phyloP scores from a whole-genome alignment of 106 monocot species.

The Agapanthus africanus region DNA sequence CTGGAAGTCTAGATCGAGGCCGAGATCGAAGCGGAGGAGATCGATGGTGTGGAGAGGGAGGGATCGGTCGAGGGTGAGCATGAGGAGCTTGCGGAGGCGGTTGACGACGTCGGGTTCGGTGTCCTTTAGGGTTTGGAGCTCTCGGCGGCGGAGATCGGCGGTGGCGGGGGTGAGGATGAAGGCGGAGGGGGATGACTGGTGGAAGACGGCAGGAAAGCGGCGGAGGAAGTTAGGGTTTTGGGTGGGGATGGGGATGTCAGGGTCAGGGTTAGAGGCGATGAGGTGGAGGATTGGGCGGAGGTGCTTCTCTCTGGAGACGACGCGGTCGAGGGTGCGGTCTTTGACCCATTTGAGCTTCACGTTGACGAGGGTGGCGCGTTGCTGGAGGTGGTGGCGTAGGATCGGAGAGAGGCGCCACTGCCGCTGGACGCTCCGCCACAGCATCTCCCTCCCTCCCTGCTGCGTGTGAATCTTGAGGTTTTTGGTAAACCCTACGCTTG shows the following conservation, averaged over 20 bases:
- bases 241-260: background rate
- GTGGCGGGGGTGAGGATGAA: constrained; percentile 46
- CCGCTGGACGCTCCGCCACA: background rate
- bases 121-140: constrained; percentile 16
- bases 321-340: constrained; percentile 56
- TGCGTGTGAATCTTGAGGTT: too few relatives aligned
- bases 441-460: too few relatives aligned
- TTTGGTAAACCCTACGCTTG: background rate
- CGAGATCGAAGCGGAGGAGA: constrained; percentile 70
- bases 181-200: constrained; percentile 2
- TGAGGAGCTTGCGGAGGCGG: constrained; percentile 59
- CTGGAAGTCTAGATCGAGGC: constrained; percentile 44
- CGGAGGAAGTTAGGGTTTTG: constrained; percentile 25
- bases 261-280: constrained; percentile 15
- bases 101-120: constrained; percentile 43
- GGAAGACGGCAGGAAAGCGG: constrained; percentile 59
- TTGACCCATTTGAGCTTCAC: constrained; percentile 55
- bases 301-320: constrained; percentile 60
- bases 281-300: constrained; percentile 55
- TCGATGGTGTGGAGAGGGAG: constrained; percentile 68
- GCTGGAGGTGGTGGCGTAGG: constrained; percentile 12
- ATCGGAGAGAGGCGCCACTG: background rate
- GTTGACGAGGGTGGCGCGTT: constrained; percentile 58
- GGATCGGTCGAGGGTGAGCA: constrained; percentile 34
- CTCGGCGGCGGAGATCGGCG: constrained; percentile 26